Base-by-base conservation (phyloP, 208 protist species). In the Acanthamoeba quina region DNA sequence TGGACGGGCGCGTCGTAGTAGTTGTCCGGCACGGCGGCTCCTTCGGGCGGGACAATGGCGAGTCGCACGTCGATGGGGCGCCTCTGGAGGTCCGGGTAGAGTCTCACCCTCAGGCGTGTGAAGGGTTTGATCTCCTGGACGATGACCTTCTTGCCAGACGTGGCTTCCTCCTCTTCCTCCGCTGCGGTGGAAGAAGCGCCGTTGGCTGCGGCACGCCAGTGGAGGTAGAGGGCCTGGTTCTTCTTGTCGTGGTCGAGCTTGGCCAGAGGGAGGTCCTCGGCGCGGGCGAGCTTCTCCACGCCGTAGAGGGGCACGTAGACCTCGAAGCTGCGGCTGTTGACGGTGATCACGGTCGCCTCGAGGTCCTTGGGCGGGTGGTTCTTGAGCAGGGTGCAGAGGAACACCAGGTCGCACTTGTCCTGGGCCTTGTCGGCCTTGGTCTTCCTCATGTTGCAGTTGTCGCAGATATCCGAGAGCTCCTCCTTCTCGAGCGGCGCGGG, bases 371-470 rank as follows among this genome's bases (percentile, higher is more conserved):
- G 68, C 31, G 90, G 90, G 31, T 94, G 49, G 68, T 94, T 83
- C 70, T 94, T 78, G 34, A 94, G 58, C 54, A 94, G 47, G 5
- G 70, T 94, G 49, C 90, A 94, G 21, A 94, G 90, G 90, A 94
- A 94, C 7, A 94, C 90, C 13, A 94, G 90, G n/a, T 94, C 90
- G 72, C 90, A 94, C 70, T 94, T 94, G 29, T 94, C 90, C 70
- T 94, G 90, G 44, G 90, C 90, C 70, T 94, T 94, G 90, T 94
- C 90, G 15, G 90, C 66, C 90, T 94, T 94, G 44, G 21, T 64
- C 90, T 94, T 94, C 17, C 90, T 7, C 34, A 37, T 83, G 68
- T 94, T 94, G 70, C 90, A 94, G 68, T 94, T 94, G 21, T 56
- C 52, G 72, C 47, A 52, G 47, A 94, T 94, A 5, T 6, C 29